Evolutionary conservation across 2,329 filamentous ascomycete genomes (phyloP), one percentile per base, ranked within the genome.

Genomic region (Monosporascus sp.): DNA sequence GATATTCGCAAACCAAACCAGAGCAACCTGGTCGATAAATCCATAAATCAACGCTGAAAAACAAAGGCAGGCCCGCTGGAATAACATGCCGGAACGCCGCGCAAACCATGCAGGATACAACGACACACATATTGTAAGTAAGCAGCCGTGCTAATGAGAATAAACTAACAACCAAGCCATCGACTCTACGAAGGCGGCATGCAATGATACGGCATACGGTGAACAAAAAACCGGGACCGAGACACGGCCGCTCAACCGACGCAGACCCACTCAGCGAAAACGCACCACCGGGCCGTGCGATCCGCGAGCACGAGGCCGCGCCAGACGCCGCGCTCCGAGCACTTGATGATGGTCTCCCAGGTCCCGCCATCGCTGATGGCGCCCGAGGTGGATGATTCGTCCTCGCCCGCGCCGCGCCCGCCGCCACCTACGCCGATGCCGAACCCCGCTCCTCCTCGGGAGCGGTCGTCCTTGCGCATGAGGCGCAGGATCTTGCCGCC

Each of bases 321-420:
- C 89, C 90, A 95, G 17, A 85, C 81, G 2, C 90, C 90, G 57
- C 82, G 80, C 73, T 95, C 90, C 1, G 87, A 88, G 72, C 90
- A 90, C 74, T 95, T 95, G 73, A 95, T 92, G 48, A 93, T 90
- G 7, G 90, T 94, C 74, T 94, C 90, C 89, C 90, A 95, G 5
- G 83, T 85, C 41, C 85, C 88, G 18, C 88, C 88, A 60, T 90
- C 84, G 41, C 83, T 85, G 18, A 35, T 11, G 11, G 31, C 31
- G 9, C 31, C 31, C 11, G 31, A 35, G 31, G 31, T 1, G 31
- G 31, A 35, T 35, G 70, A 68, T 31, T 83, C 83, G 50, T 87
- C 86, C 2, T 78, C 77, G 3, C 67, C 69, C 24, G 60, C 69
- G 45, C 57, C 58, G 56, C 53, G 65, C 41, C 62, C 62, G 35